phyloP scores from a whole-genome alignment of 192 early-diverging fungal species.

The Coemansia sp. region DNA sequence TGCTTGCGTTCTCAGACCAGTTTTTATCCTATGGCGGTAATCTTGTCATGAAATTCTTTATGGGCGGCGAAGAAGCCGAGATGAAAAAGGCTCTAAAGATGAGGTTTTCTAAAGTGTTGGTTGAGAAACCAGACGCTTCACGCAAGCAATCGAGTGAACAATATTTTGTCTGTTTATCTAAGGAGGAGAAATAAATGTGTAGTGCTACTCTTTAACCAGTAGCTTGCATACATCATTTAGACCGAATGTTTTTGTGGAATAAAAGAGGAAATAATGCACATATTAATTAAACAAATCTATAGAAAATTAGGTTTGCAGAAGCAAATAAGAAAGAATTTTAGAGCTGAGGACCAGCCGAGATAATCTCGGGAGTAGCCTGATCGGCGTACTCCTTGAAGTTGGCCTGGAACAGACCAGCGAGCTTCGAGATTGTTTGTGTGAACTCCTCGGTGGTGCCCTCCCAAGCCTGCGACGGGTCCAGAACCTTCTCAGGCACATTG shows the following conservation, averaged over 20 bases:
- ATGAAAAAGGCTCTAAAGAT: constrained; percentile 45
- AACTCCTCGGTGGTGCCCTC: constrained; percentile 69
- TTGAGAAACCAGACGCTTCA: constrained; percentile 71
- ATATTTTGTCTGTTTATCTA: constrained; percentile 65
- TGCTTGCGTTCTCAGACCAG: constrained; percentile 60
- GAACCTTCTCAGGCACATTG: constrained; percentile 76
- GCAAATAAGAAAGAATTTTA: constrained; percentile 15
- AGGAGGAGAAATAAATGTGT: background rate
- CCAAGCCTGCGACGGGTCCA: constrained; percentile 88
- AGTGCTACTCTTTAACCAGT: no score
- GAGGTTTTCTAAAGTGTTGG: constrained; percentile 55
- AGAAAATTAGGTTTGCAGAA: background rate
- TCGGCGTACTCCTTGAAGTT: constrained; percentile 89
- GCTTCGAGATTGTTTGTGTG: constrained; percentile 62
- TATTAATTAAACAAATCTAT: background rate
- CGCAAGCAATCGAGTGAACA: constrained; percentile 67
- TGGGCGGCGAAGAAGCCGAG: constrained; percentile 59
- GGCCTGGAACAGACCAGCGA: constrained; percentile 80
- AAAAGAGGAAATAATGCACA: background rate
- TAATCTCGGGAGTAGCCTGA: constrained; percentile 70
- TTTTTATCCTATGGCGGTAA: constrained; percentile 24
- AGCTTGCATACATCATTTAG: no score
- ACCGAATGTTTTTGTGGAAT: no score
- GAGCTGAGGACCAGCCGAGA: constrained; percentile 67
- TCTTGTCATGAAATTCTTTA: constrained; percentile 61